These are phyloP conservation scores for Eucalyptus melliodora DNA, from an alignment of 345 rosid species.

Conservation along the genomic window DNA sequence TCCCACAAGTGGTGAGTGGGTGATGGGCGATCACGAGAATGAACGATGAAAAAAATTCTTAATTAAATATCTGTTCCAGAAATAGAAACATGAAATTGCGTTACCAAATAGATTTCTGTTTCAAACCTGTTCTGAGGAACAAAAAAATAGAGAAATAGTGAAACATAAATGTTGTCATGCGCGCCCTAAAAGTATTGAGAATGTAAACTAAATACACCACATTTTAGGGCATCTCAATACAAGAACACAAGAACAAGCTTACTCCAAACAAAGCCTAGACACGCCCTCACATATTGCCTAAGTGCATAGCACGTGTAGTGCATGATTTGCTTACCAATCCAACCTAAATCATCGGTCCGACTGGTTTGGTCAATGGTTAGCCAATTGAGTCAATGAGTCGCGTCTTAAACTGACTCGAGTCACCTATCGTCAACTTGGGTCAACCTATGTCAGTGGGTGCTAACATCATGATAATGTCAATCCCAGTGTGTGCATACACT, in stretches of 20 bases:
- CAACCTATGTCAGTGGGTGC: neutral
- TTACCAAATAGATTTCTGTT: rapidly evolving
- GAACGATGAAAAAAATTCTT: rapidly evolving
- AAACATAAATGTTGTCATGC: too few relatives aligned
- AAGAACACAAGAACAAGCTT: neutral
- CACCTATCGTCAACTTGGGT: neutral
- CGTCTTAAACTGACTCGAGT: too few relatives aligned
- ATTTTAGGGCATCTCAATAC: neutral
- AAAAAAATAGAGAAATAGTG: too few relatives aligned
- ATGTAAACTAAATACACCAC: neutral
- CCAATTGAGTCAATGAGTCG: too few relatives aligned
- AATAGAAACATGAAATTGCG: rapidly evolving
- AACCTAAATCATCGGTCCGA: too few relatives aligned
- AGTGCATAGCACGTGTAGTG: rapidly evolving
- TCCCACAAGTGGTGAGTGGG: rapidly evolving
- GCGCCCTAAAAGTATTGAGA: too few relatives aligned
- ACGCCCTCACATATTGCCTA: rapidly evolving
- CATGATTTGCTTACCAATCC: too few relatives aligned
- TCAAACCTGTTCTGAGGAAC: rapidly evolving
- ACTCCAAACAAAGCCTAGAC: neutral
- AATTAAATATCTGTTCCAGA: rapidly evolving
- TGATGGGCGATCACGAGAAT: rapidly evolving
- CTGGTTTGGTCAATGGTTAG: neutral
- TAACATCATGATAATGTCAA: neutral
- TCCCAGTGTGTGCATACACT: neutral